Percentiles rank a stretch among this genome's conserved stretches.
These are phyloP conservation scores for Russula virescens DNA, from an alignment of 768 basidiomycete species.

Conservation along the genomic window DNA sequence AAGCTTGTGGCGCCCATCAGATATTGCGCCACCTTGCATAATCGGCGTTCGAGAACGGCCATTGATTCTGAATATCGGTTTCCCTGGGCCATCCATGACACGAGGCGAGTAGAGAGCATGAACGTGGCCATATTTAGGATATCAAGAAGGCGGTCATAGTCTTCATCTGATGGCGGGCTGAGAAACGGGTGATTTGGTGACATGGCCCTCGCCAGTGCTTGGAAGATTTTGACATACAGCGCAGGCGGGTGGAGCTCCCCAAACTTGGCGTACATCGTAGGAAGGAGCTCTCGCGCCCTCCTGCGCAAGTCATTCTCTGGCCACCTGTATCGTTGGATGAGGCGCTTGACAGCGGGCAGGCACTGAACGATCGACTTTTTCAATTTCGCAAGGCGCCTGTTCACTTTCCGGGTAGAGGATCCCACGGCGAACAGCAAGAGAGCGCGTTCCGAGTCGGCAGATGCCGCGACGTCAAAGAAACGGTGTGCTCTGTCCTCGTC, in stretches of 20 bases:
- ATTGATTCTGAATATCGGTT: conserved; percentile 5
- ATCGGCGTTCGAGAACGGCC: conserved; percentile 12
- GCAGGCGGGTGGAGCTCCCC: conserved; percentile 5
- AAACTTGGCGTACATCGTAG: conserved; percentile 8
- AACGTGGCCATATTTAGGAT: conserved; percentile 18
- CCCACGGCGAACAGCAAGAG: conserved; percentile 8
- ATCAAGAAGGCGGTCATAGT: conserved; percentile 11
- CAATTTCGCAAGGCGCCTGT: conserved; percentile 14
- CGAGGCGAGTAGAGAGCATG: conserved; percentile 17
- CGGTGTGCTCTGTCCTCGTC: conserved; percentile 16
- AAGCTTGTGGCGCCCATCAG: conserved; percentile 18
- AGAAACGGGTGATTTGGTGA: background rate
- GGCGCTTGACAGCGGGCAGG: conserved; percentile 10
- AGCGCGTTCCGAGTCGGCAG: conserved; percentile 5
- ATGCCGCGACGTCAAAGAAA: conserved; percentile 15
- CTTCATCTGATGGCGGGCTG: background rate
- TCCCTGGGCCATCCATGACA: conserved; percentile 8
- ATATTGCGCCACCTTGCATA: conserved; percentile 18
- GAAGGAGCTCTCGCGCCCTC: conserved; percentile 17
- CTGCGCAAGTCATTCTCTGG: conserved; percentile 7
- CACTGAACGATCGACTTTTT: conserved; percentile 10
- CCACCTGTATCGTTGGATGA: conserved; percentile 14
- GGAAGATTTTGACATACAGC: conserved; percentile 14
- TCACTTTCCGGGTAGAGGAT: conserved; percentile 16
- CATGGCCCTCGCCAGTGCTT: conserved; percentile 6